Evolutionary conservation across 108 stramenopile genomes (phyloP), one percentile per base, ranked within the genome.

Genomic region (Cylindrotheca fusiformis): DNA sequence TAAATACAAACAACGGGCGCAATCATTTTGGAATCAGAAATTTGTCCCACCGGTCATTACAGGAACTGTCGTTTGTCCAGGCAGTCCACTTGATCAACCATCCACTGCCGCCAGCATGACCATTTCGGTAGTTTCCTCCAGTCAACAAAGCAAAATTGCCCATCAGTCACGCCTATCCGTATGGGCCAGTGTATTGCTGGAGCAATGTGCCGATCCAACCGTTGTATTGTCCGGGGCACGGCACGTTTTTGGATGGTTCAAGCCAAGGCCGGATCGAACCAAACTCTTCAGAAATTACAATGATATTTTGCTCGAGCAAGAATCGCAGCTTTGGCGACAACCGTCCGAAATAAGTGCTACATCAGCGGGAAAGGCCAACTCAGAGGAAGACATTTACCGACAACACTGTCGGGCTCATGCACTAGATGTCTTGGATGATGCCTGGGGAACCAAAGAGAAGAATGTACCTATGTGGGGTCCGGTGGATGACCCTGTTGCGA

Each of bases 401-500:
- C 62, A 76, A 47, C 57, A 80, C 54, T 86, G 84, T 53, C 81
- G 68, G 45, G 55, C 45, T 8, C 63, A 80, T 29, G 74, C 77
- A 6, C 33, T 76, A 52, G 50, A 67, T 25, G 33, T 86, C 41
- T 65, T 86, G 22, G 81, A 81, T 51, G 74, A 78, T 41, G 80
- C 82, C 30, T 84, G 64, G 47, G 67, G 76, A 4, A 57, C 48
- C 36, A 71, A 69, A 32, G 62, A 63, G 18, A 12, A 47, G 21
- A 58, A 57, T 19, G 48, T 36, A 26, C 87, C 87, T 2, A 44
- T 85, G 22, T 93, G 86, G 86, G 91, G 91, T 20, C 84, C 91
- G 1, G 56, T 61, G 4, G 87, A 87, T 58, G 87, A 87, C 49
- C 86, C 86, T 12, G 69, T 93, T 17, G 46, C 60, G 33, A 72